Base-by-base conservation (phyloP, 2,329 filamentous ascomycete species). In the Alternaria burnsii region DNA sequence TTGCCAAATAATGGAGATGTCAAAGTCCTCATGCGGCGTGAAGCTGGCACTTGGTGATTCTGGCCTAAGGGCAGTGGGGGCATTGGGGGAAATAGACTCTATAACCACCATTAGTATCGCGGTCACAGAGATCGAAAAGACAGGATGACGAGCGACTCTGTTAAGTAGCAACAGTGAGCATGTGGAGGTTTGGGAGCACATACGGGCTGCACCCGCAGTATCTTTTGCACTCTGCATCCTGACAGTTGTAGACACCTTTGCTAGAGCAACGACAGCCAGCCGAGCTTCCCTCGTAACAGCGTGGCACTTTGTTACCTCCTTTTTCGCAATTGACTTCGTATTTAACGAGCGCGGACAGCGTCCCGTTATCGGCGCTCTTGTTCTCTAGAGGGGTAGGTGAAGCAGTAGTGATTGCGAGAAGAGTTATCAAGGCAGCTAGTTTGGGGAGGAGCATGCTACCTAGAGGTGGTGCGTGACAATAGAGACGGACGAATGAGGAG, bases 1-100 rank as follows among this genome's bases (percentile, higher is more conserved):
- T 3, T 59, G 36, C 47, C 47, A 56, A 47, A 61, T 52, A 47
- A 61, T 52, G 20, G 30, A 42, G 20, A 51, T 24, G 48, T 51
- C 48, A 32, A 59, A 54, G 30, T 50, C 55, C 18, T 58, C 30
- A 36, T 58, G 55, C 20, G 34, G 48, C 26, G 48, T 51, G 43
- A 46, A 46, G 43, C 24, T 26, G 48, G 20, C 16, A 51, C 40
- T 20, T 51, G 32, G 48, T 24, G 32, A 26, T 51, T 51, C 22
- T 14, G 11, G 40, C 48, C 20, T 22, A 18, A 20, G 48, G 32
- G 20, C 48, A 51, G 32, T 26, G 32, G 48, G 48, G 32, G 32
- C 32, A 40, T 40, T 51, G 34, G 32, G 48, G 48, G 14, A 8
- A 12, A 18, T 9, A 10, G 32, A 1, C 48, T 4, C 48, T 51